Evolutionary conservation across 2,329 filamentous ascomycete genomes (phyloP).

Genomic region (Aspergillus costaricaensis): DNA sequence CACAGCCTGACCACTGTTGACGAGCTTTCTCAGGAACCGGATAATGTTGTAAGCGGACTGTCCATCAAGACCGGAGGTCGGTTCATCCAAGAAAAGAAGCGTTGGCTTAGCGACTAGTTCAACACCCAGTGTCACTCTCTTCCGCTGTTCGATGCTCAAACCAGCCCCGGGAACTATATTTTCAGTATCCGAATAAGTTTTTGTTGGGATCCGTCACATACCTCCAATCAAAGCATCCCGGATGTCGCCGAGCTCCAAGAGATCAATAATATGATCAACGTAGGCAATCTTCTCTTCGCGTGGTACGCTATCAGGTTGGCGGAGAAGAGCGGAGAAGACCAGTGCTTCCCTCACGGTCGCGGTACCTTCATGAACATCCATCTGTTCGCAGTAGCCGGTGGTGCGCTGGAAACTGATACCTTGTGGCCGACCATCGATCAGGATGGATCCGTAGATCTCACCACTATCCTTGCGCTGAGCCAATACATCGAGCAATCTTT

Average conservation of each 20-base stretch:
- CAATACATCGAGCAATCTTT: slow-evolving; percentile 45
- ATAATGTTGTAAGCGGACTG: slow-evolving; percentile 61
- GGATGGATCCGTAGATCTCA: slow-evolving; percentile 43
- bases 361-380: slow-evolving; percentile 65
- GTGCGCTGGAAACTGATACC: slow-evolving; percentile 52
- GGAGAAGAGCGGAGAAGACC: slow-evolving; percentile 63
- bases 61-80: slow-evolving; percentile 65
- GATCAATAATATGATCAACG: slow-evolving; percentile 64
- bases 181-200: slow-evolving; percentile 10
- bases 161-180: slow-evolving; percentile 53
- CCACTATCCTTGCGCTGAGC: slow-evolving; percentile 48
- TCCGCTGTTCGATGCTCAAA: slow-evolving; percentile 65
- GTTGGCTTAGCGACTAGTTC: slow-evolving; percentile 62
- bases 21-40: slow-evolving; percentile 66
- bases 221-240: slow-evolving; percentile 64
- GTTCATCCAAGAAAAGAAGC: slow-evolving; percentile 64
- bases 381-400: slow-evolving; percentile 60
- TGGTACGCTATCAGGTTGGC: slow-evolving; percentile 58
- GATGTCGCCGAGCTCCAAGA: slow-evolving; percentile 66
- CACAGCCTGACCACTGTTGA: slow-evolving; percentile 66
- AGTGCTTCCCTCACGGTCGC: slow-evolving; percentile 66
- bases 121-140: slow-evolving; percentile 63
- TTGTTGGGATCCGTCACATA: slow-evolving; percentile 8
- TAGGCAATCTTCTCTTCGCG: slow-evolving; percentile 64
- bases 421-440: slow-evolving; percentile 46